phyloP scores from a whole-genome alignment of 345 rosid genomes.

The Dipteronia sinensis region DNA sequence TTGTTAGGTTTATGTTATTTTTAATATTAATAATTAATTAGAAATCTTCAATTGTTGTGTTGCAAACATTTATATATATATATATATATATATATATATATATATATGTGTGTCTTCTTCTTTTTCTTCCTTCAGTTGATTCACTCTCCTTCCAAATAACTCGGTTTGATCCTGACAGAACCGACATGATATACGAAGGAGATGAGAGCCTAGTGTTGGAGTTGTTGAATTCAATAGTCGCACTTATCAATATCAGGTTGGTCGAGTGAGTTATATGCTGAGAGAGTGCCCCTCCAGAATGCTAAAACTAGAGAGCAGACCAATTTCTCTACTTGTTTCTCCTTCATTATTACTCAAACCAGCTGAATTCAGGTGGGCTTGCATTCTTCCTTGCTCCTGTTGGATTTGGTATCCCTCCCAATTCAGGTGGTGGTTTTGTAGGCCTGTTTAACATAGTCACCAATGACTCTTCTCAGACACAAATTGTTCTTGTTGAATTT shows the following conservation, averaged over 20 bases:
- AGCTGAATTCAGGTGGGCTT: conserved; percentile 28
- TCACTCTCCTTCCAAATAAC: conserved; percentile 30
- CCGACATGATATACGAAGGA: conserved; percentile 33
- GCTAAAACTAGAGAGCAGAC: conserved; percentile 23
- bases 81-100: no score
- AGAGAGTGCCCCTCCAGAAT: conserved; percentile 35
- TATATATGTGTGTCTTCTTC: no score
- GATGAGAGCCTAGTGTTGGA: conserved; percentile 32
- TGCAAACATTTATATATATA: no score
- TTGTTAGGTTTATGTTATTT: no score
- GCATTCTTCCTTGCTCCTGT: conserved; percentile 41
- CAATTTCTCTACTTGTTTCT: conserved; percentile 40
- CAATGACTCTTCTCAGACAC: conserved; percentile 20
- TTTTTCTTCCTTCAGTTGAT: conserved; percentile 2
- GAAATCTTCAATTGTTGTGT: no score
- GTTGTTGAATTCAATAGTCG: conserved; percentile 31
- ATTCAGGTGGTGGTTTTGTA: conserved; percentile 44
- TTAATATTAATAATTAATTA: no score
- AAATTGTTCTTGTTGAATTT: conserved; percentile 35
- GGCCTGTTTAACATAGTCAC: conserved; percentile 39
- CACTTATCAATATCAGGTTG: conserved; percentile 30
- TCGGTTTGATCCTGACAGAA: conserved; percentile 20
- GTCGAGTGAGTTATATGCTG: conserved; percentile 37
- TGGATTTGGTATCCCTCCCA: conserved; percentile 42
- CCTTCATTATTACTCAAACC: conserved; percentile 24